Conservation (phyloP, 805 yeast genomes). For the Metschnikowia arizonensis region DNA sequence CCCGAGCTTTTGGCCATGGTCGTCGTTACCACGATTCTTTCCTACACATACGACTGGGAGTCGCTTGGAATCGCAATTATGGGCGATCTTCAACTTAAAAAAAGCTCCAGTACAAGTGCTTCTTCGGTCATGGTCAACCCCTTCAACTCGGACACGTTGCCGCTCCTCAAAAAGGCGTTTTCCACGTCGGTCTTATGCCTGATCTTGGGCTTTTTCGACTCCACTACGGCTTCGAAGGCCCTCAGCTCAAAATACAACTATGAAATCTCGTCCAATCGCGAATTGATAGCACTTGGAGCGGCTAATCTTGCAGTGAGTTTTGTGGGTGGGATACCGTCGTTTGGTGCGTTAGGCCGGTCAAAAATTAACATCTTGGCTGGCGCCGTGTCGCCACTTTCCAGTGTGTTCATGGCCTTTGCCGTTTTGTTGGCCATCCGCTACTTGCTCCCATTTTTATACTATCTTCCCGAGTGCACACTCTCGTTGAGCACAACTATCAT, state of each 20-base stretch:
- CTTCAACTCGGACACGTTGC: constrained; percentile 16
- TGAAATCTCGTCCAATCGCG: constrained; percentile 30
- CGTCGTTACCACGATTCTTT: constrained; percentile 25
- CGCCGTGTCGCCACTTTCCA: constrained; percentile 38
- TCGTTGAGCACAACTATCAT: constrained; percentile 34
- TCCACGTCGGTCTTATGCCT: constrained; percentile 32
- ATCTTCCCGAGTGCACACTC: constrained; percentile 31
- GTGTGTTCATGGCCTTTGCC: constrained; percentile 30
- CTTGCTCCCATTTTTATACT: constrained; percentile 25
- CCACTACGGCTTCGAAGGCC: constrained; percentile 33
- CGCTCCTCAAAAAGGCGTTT: constrained; percentile 24
- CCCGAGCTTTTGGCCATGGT: constrained; percentile 35
- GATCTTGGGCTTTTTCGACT: constrained; percentile 33
- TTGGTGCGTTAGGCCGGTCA: constrained; percentile 37
- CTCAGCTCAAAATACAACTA: constrained; percentile 31
- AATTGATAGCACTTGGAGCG: constrained; percentile 31
- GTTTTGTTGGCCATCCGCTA: constrained; percentile 24
- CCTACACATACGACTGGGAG: constrained; percentile 24
- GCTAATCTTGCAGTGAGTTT: constrained; percentile 27
- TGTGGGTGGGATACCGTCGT: constrained; percentile 33
- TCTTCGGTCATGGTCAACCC: constrained; percentile 20
- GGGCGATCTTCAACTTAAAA: constrained; percentile 22
- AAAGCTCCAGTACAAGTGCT: background rate
- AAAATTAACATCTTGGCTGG: constrained; percentile 42
- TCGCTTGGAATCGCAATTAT: constrained; percentile 27